These are phyloP conservation scores for Epichloe aotearoae DNA, from an alignment of 2,329 filamentous ascomycete species.

Conservation along the genomic window DNA sequence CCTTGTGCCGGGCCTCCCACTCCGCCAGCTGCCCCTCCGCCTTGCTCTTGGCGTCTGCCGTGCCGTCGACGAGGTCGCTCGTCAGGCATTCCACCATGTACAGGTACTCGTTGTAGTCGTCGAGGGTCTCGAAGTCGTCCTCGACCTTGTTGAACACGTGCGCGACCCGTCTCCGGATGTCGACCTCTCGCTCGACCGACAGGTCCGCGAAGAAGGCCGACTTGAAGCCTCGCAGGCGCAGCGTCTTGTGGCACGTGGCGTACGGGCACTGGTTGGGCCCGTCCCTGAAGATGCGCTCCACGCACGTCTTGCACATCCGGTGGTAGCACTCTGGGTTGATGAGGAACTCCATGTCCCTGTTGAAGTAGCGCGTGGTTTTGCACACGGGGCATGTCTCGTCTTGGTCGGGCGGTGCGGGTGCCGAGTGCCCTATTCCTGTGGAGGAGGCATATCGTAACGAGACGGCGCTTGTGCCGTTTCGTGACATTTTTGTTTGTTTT, in stretches of 20 bases:
- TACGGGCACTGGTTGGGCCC: constrained; percentile 90
- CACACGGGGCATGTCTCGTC: constrained; percentile 88
- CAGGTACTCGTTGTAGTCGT: constrained; percentile 86
- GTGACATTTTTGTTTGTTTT: constrained; percentile 16
- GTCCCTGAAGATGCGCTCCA: constrained; percentile 83
- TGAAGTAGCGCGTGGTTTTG: constrained; percentile 93
- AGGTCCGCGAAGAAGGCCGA: constrained; percentile 85
- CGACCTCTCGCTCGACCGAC: constrained; percentile 79
- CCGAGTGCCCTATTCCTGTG: constrained; percentile 5
- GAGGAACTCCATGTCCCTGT: constrained; percentile 84
- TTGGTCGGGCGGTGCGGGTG: constrained; percentile 12
- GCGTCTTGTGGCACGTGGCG: constrained; percentile 72
- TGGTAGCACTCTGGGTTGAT: constrained; percentile 99
- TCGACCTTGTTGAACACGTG: constrained; percentile 75
- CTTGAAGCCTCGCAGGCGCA: constrained; percentile 74
- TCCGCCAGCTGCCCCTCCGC: constrained; percentile 33
- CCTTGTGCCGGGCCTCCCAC: constrained; percentile 63
- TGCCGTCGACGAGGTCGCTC: constrained; percentile 69
- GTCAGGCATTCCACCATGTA: constrained; percentile 85
- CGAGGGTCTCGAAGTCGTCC: constrained; percentile 78
- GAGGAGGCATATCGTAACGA: constrained; percentile 17
- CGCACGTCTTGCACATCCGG: constrained; percentile 94
- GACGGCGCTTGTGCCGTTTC: constrained; percentile 12
- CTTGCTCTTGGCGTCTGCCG: constrained; percentile 44
- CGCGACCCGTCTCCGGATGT: constrained; percentile 71